Conservation (phyloP, 2,329 filamentous ascomycete species). For the Apiospora pterosperma region DNA sequence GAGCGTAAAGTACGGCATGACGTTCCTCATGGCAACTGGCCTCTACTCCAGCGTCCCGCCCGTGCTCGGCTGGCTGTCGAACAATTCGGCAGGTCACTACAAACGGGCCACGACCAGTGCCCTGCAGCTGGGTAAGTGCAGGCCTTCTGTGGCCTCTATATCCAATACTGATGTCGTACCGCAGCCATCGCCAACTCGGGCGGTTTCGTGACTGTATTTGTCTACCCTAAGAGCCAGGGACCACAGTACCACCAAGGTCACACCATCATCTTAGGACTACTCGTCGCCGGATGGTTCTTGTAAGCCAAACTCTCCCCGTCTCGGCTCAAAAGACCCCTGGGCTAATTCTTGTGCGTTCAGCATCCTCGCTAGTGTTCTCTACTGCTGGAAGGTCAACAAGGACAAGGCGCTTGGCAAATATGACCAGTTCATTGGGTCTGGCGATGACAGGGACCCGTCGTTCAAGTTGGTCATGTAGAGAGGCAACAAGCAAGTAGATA, state of each 20-base stretch:
- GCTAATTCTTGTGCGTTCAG: constrained; percentile 28
- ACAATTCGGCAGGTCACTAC: constrained; percentile 67
- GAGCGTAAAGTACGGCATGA: constrained; percentile 60
- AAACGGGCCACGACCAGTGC: constrained; percentile 66
- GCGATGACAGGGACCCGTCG: constrained; percentile 61
- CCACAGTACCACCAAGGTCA: constrained; percentile 60
- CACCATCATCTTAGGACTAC: constrained; percentile 54
- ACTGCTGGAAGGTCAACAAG: constrained; percentile 60
- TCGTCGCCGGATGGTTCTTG: constrained; percentile 63
- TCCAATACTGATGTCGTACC: background rate
- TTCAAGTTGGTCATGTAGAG: constrained; percentile 53
- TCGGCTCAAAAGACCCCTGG: background rate
- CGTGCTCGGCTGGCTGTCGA: constrained; percentile 63
- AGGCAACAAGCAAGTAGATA: background rate
- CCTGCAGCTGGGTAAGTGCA: constrained; percentile 45
- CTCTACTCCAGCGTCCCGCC: constrained; percentile 61
- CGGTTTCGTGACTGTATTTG: constrained; percentile 63
- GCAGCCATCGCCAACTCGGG: constrained; percentile 62
- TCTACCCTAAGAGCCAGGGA: constrained; percentile 54
- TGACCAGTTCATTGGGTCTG: constrained; percentile 50
- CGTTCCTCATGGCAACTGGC: constrained; percentile 63
- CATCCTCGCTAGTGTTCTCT: constrained; percentile 57
- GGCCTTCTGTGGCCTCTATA: no score
- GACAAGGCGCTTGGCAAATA: constrained; percentile 61
- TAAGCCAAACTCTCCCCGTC: constrained; percentile 35